phyloP scores from a whole-genome alignment of 306 rosid species.

The Arachis hypogaea region DNA sequence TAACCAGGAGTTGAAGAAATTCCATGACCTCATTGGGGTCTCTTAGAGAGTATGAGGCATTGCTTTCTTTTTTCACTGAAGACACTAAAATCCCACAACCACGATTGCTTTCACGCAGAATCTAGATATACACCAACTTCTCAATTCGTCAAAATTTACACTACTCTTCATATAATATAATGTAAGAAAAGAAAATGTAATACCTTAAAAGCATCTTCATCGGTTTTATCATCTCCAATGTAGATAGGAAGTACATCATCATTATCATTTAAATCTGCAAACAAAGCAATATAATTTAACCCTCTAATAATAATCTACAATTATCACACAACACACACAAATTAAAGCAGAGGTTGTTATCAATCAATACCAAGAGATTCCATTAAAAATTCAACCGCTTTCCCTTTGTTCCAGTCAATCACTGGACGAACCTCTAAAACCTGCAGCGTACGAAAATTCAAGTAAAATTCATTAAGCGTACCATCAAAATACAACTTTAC shows the following conservation, averaged over 20 bases:
- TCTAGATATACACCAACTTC: constrained; percentile 41
- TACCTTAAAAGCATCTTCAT: constrained; percentile 96
- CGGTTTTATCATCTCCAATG: constrained; percentile 90
- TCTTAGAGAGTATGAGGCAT: constrained; percentile 75
- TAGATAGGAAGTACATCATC: constrained; percentile 78
- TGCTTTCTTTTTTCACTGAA: constrained; percentile 72
- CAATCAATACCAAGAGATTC: constrained; percentile 69
- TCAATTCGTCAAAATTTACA: neutral
- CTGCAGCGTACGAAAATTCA: constrained; percentile 35
- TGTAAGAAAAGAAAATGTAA: neutral
- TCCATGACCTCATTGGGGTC: constrained; percentile 85
- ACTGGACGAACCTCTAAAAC: constrained; percentile 97
- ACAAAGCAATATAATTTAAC: constrained; percentile 10
- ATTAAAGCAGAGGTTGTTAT: neutral
- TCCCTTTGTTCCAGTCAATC: constrained; percentile 97
- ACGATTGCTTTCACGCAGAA: constrained; percentile 57
- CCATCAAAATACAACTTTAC: too few species aligned
- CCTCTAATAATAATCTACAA: neutral
- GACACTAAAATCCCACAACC: constrained; percentile 93
- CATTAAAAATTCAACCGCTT: constrained; percentile 91
- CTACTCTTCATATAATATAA: too few species aligned
- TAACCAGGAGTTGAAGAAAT: constrained; percentile 75
- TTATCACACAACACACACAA: neutral
- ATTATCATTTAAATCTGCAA: constrained; percentile 59
- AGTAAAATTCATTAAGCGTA: too few species aligned